Percentiles rank a stretch among this genome's conserved stretches.
Conservation (phyloP, 805 yeast genomes). For the Candida ponderosae region DNA sequence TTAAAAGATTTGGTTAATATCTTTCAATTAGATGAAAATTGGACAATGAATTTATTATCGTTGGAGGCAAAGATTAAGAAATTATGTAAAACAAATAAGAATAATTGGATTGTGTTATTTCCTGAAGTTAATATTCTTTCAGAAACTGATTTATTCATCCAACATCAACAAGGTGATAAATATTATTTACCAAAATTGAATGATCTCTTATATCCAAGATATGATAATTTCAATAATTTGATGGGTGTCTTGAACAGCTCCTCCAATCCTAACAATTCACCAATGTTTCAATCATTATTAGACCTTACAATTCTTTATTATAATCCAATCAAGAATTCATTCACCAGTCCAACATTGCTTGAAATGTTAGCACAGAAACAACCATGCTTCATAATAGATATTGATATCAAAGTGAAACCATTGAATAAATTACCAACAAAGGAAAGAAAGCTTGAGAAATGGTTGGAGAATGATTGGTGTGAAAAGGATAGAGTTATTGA, state of each 20-base stretch:
- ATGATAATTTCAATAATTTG: constrained; percentile 45
- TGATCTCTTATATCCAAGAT: constrained; percentile 73
- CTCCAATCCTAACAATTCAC: constrained; percentile 2
- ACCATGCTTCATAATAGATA: constrained; percentile 19
- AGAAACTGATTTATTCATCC: constrained; percentile 35
- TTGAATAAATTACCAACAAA: constrained; percentile 43
- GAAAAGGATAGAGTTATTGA: constrained; percentile 52
- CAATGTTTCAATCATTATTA: constrained; percentile 16
- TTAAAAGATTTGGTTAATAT: constrained; percentile 37
- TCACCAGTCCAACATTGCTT: constrained; percentile 27
- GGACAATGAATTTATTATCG: constrained; percentile 32
- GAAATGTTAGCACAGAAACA: constrained; percentile 27
- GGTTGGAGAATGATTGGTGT: constrained; percentile 71
- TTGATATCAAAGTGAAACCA: constrained; percentile 22
- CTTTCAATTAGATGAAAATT: constrained; percentile 59
- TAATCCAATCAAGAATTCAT: constrained; percentile 21
- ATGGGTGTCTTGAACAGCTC: constrained; percentile 23
- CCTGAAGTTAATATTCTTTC: constrained; percentile 81
- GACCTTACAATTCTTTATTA: constrained; percentile 31
- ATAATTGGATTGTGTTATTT: constrained; percentile 62
- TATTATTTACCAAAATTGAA: constrained; percentile 54
- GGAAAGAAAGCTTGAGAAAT: constrained; percentile 53
- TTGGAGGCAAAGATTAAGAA: constrained; percentile 28
- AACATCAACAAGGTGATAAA: constrained; percentile 45
- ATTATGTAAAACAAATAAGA: constrained; percentile 24